phyloP scores from a whole-genome alignment of 768 basidiomycete genomes.

The Arthromyces matolae region DNA sequence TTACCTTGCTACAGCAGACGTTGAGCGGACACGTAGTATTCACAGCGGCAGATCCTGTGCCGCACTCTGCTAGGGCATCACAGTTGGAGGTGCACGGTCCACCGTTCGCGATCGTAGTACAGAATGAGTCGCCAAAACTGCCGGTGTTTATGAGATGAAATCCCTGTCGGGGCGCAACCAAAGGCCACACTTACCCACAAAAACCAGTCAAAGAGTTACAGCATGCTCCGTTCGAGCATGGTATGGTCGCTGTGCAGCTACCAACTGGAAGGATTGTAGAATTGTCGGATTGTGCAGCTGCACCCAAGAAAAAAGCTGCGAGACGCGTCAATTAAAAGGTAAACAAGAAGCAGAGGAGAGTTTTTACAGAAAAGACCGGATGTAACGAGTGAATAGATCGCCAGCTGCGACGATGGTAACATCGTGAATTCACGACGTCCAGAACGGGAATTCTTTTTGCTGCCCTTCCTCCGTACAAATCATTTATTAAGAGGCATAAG shows the following conservation, averaged over 20 bases:
- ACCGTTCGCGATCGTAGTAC: neutral
- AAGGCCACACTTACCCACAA: neutral
- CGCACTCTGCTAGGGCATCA: slow-evolving; percentile 1
- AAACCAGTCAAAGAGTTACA: slow-evolving; percentile 1
- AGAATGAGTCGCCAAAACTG: neutral
- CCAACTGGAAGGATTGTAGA: neutral
- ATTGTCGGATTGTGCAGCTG: neutral
- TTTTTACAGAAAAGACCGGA: neutral
- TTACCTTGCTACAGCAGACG: neutral
- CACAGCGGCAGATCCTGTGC: neutral
- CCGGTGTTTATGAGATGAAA: neutral
- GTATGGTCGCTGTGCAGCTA: neutral
- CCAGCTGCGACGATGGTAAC: no score
- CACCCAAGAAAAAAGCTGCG: neutral
- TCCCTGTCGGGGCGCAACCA: neutral
- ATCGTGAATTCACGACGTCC: no score
- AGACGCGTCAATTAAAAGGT: neutral
- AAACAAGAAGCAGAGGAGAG: neutral
- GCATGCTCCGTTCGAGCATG: slow-evolving; percentile 1
- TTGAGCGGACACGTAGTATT: neutral
- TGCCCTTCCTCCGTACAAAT: no score
- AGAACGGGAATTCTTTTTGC: no score
- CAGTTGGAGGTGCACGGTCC: slow-evolving; percentile 1
- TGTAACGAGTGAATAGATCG: no score
- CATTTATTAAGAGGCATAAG: no score